Conservation (phyloP, 129 eudicot species). For the Chrysanthemum makinoi region DNA sequence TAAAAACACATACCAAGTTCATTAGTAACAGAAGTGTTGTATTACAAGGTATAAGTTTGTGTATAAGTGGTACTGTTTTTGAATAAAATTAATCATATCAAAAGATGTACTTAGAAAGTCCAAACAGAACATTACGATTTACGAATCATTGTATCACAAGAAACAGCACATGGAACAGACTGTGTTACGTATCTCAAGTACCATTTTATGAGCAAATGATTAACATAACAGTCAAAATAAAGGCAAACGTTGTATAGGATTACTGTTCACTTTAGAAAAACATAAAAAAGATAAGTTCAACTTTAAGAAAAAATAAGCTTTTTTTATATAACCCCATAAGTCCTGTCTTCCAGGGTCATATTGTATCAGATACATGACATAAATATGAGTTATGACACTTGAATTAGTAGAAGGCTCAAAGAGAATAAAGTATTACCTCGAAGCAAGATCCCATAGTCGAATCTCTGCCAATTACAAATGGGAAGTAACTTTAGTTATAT, state of each 20-base stretch:
- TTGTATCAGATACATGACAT: background rate
- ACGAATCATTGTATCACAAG: no score
- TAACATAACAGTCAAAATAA: no score
- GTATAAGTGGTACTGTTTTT: background rate
- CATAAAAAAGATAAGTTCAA: no score
- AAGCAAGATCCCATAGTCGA: conserved; percentile 96
- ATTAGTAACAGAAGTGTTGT: background rate
- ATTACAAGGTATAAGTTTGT: background rate
- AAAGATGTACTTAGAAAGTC: no score
- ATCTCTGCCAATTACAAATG: conserved; percentile 56
- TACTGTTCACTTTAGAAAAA: background rate
- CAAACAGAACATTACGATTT: no score
- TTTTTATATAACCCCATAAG: background rate
- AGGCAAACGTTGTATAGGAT: background rate
- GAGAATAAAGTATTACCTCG: conserved; percentile 47
- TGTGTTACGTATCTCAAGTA: no score
- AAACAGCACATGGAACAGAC: no score
- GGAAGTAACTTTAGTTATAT: no score
- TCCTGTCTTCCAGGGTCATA: no score
- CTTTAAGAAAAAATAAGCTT: background rate
- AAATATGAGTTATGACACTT: background rate
- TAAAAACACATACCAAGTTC: background rate
- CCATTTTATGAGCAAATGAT: no score
- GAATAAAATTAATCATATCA: background rate
- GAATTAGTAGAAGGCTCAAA: conserved; percentile 20